Evolutionary conservation across 495 filamentous ascomycete genomes (phyloP), one percentile per base, ranked within the genome.

Genomic region (Copromyces sp.): DNA sequence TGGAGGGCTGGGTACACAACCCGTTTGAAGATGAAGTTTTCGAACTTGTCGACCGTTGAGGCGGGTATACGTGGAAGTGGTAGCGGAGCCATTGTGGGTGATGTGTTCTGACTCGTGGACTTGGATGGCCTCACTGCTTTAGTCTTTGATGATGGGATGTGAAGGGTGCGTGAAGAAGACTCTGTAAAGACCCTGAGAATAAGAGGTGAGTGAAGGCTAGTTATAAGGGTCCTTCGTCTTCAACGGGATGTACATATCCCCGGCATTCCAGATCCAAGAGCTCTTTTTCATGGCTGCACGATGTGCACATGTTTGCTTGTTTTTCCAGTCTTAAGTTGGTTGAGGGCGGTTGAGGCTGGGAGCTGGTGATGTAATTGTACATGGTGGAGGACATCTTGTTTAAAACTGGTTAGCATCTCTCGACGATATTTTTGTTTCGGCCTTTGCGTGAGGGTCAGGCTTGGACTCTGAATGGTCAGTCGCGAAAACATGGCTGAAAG

Each of bases 361-460:
- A 16, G 47, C 4, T 68, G 65, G 73, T 77, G 76, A 77, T 72
- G 76, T 70, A 74, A 77, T 77, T 70, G 53, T 75, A 76, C 76
- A 76, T 77, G 72, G 69, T 68, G 74, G 47, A 20, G 74, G 47
- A 69, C 11, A 61, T 68, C 37, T 4, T 32, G 38, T 72, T 24
- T 53, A 24, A 24, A 53, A 53, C 45, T 53, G 20, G 45, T 53
- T 24, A 53, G 45, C 47, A 61, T 61, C 5, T 61, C 24, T 12
- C 53, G 12, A 61, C 14, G 53, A 35, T 61, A 17, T 35, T 61
- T 35, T 61, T 35, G 29, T 17, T 4, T 17, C 29, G 53, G 29
- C 14, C 35, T 32, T 61, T 17, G 24, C 12, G 3, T 61, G 6
- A 17, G 7, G 5, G 1, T 35, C 3, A 35, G 7, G 29, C 14